Base-by-base conservation (phyloP, 1,284 basidiomycete species). In the Meira miltonrushii region DNA sequence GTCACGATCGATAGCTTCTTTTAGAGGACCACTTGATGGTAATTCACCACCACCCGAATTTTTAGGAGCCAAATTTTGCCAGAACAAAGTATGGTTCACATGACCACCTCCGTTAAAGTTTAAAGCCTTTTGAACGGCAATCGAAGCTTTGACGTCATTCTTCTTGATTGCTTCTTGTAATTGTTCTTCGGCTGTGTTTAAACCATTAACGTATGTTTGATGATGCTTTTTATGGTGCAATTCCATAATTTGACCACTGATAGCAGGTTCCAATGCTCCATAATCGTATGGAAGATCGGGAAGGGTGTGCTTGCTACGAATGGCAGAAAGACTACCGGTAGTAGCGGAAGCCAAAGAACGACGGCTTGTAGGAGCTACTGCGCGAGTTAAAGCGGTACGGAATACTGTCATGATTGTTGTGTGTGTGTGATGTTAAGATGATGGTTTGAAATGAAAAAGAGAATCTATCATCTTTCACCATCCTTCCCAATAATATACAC, bases 11-110 rank as follows among this genome's bases (percentile, higher is more conserved):
- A 78, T 77, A 0, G 75, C 75, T 3, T 70, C 57, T 59, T 72
- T 69, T 51, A 78, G 65, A 25, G 43, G 58, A 41, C 75, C 75
- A 33, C 44, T 55, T 46, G 54, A 54, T n/a, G 75, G 66, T 33
- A 33, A 33, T 57, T 74, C 62, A 44, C 75, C 75, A 40, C 75
- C 75, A 46, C 74, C 75, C 9, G 70, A n/a, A 47, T 64, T 68
- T 28, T 44, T 19, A 2, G 75, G 75, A 2, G 74, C 73, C 1
- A 78, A 63, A 64, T 78, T 78, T 59, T 67, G 60, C 75, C 75
- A 78, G 65, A 78, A 78, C 13, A 78, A 63, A 25, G 75, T 64
- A 68, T 78, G 75, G 71, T 78, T 78, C 62, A 78, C 67, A 65
- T 74, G 69, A 55, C 57, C 72, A 48, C 75, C 75, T 28, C 75